A percentile compares a stretch with the other conserved stretches of the same genome.
Evolutionary conservation across 768 basidiomycete genomes (phyloP).

Genomic region (Tulasnella sp.): DNA sequence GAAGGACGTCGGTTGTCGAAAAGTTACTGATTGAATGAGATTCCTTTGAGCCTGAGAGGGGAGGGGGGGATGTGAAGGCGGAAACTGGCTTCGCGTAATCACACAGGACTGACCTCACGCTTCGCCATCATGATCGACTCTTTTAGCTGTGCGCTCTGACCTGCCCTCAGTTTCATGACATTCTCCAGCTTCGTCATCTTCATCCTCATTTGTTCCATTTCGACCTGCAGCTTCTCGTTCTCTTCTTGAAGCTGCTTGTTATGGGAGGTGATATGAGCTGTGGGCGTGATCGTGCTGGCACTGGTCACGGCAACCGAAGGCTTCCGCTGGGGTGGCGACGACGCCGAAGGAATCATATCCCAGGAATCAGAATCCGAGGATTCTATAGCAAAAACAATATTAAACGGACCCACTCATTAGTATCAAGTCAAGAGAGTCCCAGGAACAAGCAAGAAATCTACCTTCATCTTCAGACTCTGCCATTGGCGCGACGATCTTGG

Average conservation of each 20-base stretch:
- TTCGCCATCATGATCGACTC: constrained; percentile 68
- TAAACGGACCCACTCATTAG: neutral
- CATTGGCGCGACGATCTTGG: too few species aligned
- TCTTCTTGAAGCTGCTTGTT: constrained; percentile 32
- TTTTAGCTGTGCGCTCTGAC: constrained; percentile 67
- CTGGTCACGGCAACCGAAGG: neutral
- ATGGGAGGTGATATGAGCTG: neutral
- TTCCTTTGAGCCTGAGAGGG: constrained; percentile 59
- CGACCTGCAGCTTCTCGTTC: constrained; percentile 50
- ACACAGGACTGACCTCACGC: constrained; percentile 40
- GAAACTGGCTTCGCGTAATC: neutral
- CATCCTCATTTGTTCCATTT: constrained; percentile 47
- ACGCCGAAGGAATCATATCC: constrained; percentile 46
- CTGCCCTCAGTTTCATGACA: constrained; percentile 55
- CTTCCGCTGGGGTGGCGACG: constrained; percentile 43
- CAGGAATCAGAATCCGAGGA: constrained; percentile 63
- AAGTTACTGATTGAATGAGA: constrained; percentile 3
- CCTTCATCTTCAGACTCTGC: neutral
- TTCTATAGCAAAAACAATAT: neutral
- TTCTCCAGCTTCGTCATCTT: constrained; percentile 52
- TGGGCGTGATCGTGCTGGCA: constrained; percentile 3
- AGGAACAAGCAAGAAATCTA: neutral
- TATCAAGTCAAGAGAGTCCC: neutral
- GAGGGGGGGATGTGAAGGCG: neutral
- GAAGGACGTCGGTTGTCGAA: neutral